A percentile compares a stretch with the other conserved stretches of the same genome.
phyloP scores from a whole-genome alignment of 768 basidiomycete genomes.

The Naganishia onofrii region DNA sequence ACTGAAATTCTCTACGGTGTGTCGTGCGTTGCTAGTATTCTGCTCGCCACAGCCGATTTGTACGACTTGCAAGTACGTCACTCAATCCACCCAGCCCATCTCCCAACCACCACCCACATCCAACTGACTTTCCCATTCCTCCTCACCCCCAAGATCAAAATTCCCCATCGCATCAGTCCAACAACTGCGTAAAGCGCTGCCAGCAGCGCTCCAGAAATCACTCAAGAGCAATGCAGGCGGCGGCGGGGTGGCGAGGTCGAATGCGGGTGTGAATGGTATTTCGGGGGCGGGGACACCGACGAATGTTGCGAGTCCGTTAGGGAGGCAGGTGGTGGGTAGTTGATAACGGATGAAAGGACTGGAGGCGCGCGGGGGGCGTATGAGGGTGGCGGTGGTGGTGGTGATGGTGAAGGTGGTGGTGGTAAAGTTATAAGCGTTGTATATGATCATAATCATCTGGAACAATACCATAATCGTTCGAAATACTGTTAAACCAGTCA shows the following conservation, averaged over 20 bases:
- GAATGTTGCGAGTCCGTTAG: constrained; percentile 10
- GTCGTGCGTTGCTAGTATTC: too few relatives aligned
- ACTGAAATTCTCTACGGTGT: constrained; percentile 12
- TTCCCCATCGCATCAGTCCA: constrained; percentile 20
- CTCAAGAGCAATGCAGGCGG: not conserved
- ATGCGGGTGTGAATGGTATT: not conserved
- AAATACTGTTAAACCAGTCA: too few relatives aligned
- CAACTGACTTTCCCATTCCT: not conserved
- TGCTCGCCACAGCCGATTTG: constrained; percentile 91
- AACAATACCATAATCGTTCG: too few relatives aligned
- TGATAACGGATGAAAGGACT: too few relatives aligned
- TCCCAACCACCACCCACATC: not conserved
- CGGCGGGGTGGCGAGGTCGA: not conserved
- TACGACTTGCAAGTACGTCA: constrained; percentile 82
- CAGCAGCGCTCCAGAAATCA: constrained; percentile 12
- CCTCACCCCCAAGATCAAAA: not conserved
- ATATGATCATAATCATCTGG: too few relatives aligned
- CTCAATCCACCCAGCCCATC: not conserved
- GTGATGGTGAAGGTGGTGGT: too few relatives aligned
- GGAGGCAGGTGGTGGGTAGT: not conserved
- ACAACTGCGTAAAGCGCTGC: constrained; percentile 16
- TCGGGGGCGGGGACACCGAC: constrained; percentile 13
- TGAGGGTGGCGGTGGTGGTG: too few relatives aligned
- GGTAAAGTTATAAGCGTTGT: too few relatives aligned
- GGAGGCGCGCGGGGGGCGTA: too few relatives aligned